Evolutionary conservation across 2,329 filamentous ascomycete species (phyloP).

Genomic region (Alternaria triticimaculans): DNA sequence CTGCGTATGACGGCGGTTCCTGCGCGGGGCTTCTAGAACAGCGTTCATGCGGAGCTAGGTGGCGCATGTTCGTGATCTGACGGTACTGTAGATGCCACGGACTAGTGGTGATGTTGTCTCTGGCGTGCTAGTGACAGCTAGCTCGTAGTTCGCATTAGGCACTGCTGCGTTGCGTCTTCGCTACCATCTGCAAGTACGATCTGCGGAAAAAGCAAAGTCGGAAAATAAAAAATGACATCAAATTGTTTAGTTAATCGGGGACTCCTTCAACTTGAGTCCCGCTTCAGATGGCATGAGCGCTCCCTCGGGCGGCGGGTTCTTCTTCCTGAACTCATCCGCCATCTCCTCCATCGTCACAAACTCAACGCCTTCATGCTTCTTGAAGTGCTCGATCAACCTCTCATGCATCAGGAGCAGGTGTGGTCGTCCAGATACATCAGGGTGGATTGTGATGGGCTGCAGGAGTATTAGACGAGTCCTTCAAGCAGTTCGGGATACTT

Average conservation of each 20-base stretch:
- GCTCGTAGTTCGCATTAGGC: background rate
- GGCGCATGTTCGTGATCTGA: background rate
- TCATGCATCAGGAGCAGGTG: slow-evolving; percentile 77
- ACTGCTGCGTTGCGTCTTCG: background rate
- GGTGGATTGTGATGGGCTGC: slow-evolving; percentile 74
- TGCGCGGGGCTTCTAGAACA: background rate
- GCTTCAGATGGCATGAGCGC: slow-evolving; percentile 66
- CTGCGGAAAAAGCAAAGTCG: background rate
- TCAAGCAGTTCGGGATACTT: slow-evolving; percentile 53
- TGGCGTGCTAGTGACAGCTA: background rate
- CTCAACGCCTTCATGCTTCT: slow-evolving; percentile 66
- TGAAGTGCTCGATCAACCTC: slow-evolving; percentile 72
- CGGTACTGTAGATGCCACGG: background rate
- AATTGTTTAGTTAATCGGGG: background rate
- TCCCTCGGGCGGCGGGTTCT: slow-evolving; percentile 63
- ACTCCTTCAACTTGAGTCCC: slow-evolving; percentile 58
- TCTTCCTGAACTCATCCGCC: slow-evolving; percentile 74
- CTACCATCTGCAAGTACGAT: background rate
- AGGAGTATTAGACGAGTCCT: background rate
- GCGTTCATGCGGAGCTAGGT: background rate
- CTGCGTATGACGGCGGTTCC: background rate
- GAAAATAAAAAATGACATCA: background rate
- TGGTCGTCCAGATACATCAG: slow-evolving; percentile 68
- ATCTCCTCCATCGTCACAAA: slow-evolving; percentile 75
- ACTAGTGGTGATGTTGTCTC: background rate